These are phyloP conservation scores for Geum urbanum DNA, from an alignment of 306 rosid genomes.

Conservation along the genomic window DNA sequence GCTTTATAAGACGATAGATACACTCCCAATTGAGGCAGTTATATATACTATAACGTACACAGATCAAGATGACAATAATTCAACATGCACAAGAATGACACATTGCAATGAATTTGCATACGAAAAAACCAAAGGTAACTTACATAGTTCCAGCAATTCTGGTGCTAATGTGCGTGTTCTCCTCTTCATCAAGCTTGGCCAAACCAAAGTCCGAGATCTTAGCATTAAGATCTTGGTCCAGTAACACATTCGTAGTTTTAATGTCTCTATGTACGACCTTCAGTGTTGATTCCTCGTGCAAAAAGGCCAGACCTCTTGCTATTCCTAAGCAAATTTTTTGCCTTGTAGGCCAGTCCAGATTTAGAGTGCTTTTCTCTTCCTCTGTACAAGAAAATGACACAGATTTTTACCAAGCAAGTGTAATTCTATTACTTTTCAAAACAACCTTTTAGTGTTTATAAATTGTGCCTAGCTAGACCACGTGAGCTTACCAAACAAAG, in stretches of 20 bases:
- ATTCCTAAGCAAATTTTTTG: constrained; percentile 52
- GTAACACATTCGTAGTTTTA: constrained; percentile 51
- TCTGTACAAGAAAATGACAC: background rate
- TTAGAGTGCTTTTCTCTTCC: constrained; percentile 16
- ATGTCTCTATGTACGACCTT: constrained; percentile 64
- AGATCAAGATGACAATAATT: background rate
- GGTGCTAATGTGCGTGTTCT: constrained; percentile 49
- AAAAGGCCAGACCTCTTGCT: constrained; percentile 52
- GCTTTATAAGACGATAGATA: background rate
- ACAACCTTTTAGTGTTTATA: background rate
- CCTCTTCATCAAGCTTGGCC: constrained; percentile 58
- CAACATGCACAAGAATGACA: background rate
- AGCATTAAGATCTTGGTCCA: constrained; percentile 47
- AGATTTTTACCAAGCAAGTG: background rate
- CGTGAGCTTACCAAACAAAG: constrained; percentile 28
- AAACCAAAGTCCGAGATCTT: constrained; percentile 67
- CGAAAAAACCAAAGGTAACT: background rate
- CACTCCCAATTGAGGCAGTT: background rate
- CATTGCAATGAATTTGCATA: background rate
- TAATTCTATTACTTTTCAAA: background rate
- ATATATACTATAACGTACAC: background rate
- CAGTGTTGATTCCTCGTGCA: constrained; percentile 52
- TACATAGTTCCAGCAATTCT: constrained; percentile 53
- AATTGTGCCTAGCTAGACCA: background rate
- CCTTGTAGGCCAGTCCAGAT: constrained; percentile 57